phyloP scores from a whole-genome alignment of 2,329 filamentous ascomycete species.

The Aspergillus sp. region DNA sequence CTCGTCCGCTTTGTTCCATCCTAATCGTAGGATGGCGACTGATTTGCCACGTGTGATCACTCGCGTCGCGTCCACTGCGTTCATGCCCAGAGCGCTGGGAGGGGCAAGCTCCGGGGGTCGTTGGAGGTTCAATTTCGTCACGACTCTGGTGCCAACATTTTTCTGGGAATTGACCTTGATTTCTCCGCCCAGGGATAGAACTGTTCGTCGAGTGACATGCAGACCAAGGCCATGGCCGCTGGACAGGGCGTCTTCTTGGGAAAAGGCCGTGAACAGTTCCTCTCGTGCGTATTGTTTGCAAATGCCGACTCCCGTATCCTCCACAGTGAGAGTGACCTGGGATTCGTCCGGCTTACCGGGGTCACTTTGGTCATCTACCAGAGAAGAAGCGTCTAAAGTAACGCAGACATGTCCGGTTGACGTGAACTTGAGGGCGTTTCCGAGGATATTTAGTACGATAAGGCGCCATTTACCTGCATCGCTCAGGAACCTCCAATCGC shows the following conservation, averaged over 20 bases:
- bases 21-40: conserved; percentile 17
- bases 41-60: conserved; percentile 7
- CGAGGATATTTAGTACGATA: conserved; percentile 12
- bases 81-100: not conserved
- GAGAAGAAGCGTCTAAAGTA: conserved; percentile 2
- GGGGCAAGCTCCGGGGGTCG: not conserved
- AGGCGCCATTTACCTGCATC: conserved; percentile 9
- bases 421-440: conserved; percentile 14
- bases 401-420: conserved; percentile 6
- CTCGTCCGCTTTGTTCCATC: conserved; percentile 9
- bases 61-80: not conserved
- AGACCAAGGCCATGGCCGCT: conserved; percentile 56
- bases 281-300: conserved; percentile 15
- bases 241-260: conserved; percentile 51
- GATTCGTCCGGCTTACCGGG: conserved; percentile 1
- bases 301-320: conserved; percentile 28
- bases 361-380: not conserved
- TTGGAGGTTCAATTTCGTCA: conserved; percentile 4
- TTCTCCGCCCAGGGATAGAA: conserved; percentile 18
- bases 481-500: conserved; percentile 7
- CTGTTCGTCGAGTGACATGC: conserved; percentile 46
- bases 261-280: conserved; percentile 50
- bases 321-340: conserved; percentile 16
- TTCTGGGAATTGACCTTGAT: conserved; percentile 22
- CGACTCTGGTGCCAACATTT: conserved; percentile 19